A percentile compares a stretch with the other conserved stretches of the same genome.
Evolutionary conservation across 176 grass and related monocot genomes (phyloP).

Genomic region (Oryza rufipogon): DNA sequence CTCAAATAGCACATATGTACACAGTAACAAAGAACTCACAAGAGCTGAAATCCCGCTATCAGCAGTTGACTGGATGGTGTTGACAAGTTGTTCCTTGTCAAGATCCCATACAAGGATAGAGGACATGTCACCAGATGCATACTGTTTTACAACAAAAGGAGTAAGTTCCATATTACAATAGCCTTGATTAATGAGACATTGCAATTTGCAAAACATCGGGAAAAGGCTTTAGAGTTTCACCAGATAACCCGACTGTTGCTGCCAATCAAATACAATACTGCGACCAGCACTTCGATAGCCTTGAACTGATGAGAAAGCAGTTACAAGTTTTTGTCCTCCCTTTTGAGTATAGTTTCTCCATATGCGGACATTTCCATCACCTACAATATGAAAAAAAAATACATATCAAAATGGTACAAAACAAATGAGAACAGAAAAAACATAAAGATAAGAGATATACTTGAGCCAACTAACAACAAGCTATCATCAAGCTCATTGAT

Average conservation of each 20-base stretch:
- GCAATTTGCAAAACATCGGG: background rate
- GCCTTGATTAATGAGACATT: background rate
- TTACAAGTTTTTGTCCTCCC: slow-evolving; percentile 84
- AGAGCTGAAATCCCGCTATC: slow-evolving; percentile 78
- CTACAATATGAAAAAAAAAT: slow-evolving; percentile 50
- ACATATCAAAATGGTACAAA: slow-evolving; percentile 29
- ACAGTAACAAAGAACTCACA: slow-evolving; percentile 56
- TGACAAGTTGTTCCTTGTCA: slow-evolving; percentile 82
- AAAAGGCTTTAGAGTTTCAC: slow-evolving; percentile 48
- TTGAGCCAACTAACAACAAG: slow-evolving; percentile 94
- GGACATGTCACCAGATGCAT: slow-evolving; percentile 78
- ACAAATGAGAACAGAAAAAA: background rate
- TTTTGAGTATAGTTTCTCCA: slow-evolving; percentile 87
- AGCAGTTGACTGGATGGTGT: slow-evolving; percentile 65
- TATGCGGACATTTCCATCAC: slow-evolving; percentile 90
- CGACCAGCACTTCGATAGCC: slow-evolving; percentile 61
- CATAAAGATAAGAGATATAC: slow-evolving; percentile 48
- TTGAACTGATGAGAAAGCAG: slow-evolving; percentile 89
- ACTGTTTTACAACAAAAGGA: slow-evolving; percentile 59
- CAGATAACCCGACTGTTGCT: slow-evolving; percentile 93
- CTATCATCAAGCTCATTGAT: slow-evolving; percentile 97
- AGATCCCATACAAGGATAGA: slow-evolving; percentile 91
- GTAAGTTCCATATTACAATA: slow-evolving; percentile 34
- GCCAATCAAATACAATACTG: slow-evolving; percentile 84
- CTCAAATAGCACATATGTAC: background rate